A percentile compares a stretch with the other conserved stretches of the same genome.
Conservation (phyloP, 768 basidiomycete genomes). For the Termitomyces titanicus region DNA sequence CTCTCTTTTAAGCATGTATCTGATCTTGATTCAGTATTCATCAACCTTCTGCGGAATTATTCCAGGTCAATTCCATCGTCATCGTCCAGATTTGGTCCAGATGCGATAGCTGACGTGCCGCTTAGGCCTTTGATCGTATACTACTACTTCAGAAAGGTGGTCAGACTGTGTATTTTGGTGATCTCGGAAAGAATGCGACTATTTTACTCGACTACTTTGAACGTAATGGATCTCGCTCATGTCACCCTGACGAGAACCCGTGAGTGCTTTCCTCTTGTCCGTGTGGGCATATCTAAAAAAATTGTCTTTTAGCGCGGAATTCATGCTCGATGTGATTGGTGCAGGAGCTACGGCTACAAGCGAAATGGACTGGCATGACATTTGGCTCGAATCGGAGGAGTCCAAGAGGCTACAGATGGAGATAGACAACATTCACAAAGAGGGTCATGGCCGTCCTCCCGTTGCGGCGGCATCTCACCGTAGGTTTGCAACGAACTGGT, state of each 20-base stretch:
- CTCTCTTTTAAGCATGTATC: background rate
- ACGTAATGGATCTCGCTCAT: slow-evolving; percentile 58
- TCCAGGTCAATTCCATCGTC: slow-evolving; percentile 39
- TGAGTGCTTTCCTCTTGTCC: slow-evolving; percentile 21
- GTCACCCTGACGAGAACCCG: slow-evolving; percentile 73
- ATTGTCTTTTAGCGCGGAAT: slow-evolving; percentile 43
- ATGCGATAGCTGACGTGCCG: background rate
- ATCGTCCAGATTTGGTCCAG: no score
- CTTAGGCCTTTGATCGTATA: slow-evolving; percentile 63
- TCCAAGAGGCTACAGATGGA: slow-evolving; percentile 28
- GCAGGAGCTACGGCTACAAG: slow-evolving; percentile 64
- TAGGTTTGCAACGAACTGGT: slow-evolving; percentile 53
- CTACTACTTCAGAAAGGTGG: slow-evolving; percentile 78
- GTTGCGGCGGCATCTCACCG: slow-evolving; percentile 33
- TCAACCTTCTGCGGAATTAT: slow-evolving; percentile 81
- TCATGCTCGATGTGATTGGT: slow-evolving; percentile 70
- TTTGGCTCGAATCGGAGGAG: slow-evolving; percentile 55
- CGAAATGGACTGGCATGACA: slow-evolving; percentile 48
- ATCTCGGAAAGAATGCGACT: slow-evolving; percentile 58
- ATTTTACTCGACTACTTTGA: slow-evolving; percentile 76
- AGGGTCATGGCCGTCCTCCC: slow-evolving; percentile 40
- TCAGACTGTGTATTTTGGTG: slow-evolving; percentile 69
- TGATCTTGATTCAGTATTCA: slow-evolving; percentile 33
- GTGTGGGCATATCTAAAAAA: background rate
- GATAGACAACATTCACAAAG: slow-evolving; percentile 43